Conservation (phyloP, 768 basidiomycete species). For the Podaxis sp. region DNA sequence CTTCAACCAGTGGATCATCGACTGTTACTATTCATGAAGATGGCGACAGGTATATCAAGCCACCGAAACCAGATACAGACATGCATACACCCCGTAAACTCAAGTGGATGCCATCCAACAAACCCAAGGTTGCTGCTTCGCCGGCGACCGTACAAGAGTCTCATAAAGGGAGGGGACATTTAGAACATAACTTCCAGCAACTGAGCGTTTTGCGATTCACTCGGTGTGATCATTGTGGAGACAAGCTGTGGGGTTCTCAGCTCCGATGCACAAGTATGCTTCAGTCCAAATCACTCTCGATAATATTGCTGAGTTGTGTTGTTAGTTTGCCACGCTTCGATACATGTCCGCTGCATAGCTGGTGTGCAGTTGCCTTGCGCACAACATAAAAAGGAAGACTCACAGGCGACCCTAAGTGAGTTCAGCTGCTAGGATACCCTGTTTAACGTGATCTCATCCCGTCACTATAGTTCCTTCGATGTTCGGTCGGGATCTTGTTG, state of each 20-base stretch:
- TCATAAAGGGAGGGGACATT: constrained; percentile 34
- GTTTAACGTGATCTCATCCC: constrained; percentile 16
- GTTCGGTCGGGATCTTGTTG: constrained; percentile 87
- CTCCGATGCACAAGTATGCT: constrained; percentile 82
- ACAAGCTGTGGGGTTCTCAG: constrained; percentile 99
- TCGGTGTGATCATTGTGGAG: constrained; percentile 92
- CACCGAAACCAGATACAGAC: constrained; percentile 46
- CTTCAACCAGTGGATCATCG: constrained; percentile 46
- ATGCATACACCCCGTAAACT: constrained; percentile 56
- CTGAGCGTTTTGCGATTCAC: constrained; percentile 85
- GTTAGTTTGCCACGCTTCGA: constrained; percentile 78
- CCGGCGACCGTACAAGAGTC: constrained; percentile 21
- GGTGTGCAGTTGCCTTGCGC: constrained; percentile 68
- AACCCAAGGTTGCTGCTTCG: constrained; percentile 45
- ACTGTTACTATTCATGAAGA: constrained; percentile 51
- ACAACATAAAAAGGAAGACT: constrained; percentile 46
- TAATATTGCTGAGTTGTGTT: not conserved
- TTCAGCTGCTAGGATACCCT: not conserved
- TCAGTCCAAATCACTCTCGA: not conserved
- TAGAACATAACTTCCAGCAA: constrained; percentile 88
- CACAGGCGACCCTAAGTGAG: constrained; percentile 39
- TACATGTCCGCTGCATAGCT: constrained; percentile 84
- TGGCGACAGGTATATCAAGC: constrained; percentile 33
- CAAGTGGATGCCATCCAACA: constrained; percentile 69
- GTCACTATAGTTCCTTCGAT: constrained; percentile 69